A percentile compares a stretch with the other conserved stretches of the same genome.
Evolutionary conservation across 371 early-diverging fungal genomes (phyloP).

Genomic region (Actinomortierella wolfii): DNA sequence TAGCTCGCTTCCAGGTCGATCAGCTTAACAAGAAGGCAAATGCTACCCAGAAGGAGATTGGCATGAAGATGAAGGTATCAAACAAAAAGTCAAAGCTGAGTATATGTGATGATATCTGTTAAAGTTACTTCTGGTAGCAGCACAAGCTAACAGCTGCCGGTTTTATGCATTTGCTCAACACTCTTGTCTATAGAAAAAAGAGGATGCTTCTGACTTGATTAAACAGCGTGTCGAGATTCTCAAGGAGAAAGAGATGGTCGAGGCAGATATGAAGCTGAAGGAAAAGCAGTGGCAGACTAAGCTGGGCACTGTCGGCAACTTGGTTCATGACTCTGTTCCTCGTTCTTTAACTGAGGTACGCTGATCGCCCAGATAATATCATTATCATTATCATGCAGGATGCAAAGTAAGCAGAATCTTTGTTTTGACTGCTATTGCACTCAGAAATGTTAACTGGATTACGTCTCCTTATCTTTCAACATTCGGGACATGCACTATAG

Average conservation of each 20-base stretch:
- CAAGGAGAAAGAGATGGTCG: conserved; percentile 72
- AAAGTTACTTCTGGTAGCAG: too few species aligned
- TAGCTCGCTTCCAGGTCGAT: conserved; percentile 87
- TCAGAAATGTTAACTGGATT: too few species aligned
- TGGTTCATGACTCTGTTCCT: conserved; percentile 94
- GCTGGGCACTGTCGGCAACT: conserved; percentile 90
- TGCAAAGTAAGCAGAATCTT: too few species aligned
- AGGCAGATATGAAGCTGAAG: conserved; percentile 73
- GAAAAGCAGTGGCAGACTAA: conserved; percentile 72
- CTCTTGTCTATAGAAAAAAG: conserved; percentile 62
- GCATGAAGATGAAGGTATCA: conserved; percentile 79
- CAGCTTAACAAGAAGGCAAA: conserved; percentile 91
- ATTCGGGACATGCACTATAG: too few species aligned
- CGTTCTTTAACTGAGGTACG: conserved; percentile 84
- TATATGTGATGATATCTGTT: too few species aligned
- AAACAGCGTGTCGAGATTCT: conserved; percentile 76
- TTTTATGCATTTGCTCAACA: background rate
- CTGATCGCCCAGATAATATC: background rate
- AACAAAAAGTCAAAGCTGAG: too few species aligned
- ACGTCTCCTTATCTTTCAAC: too few species aligned
- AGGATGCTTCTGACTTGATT: conserved; percentile 81
- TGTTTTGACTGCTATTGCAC: too few species aligned
- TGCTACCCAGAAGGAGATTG: conserved; percentile 91
- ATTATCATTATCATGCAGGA: too few species aligned
- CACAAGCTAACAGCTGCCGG: background rate